Conservation (phyloP, 495 filamentous ascomycete genomes). For the Penicillium ochrochloron region DNA sequence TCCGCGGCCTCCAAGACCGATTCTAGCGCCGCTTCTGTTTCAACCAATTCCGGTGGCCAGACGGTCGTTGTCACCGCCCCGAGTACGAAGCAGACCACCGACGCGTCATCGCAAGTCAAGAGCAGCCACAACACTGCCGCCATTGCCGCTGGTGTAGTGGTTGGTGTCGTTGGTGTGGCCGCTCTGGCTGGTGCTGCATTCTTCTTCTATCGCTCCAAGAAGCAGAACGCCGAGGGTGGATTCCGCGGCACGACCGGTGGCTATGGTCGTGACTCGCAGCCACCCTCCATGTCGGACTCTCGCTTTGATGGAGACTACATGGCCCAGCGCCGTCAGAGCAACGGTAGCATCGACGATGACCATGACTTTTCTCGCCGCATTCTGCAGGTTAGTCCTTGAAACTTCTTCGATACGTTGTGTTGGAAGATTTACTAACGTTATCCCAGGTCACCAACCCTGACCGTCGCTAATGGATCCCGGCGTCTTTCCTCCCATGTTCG, state of each 20-base stretch:
- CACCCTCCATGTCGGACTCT: conserved; percentile 70
- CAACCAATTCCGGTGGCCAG: conserved; percentile 37
- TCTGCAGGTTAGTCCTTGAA: conserved; percentile 69
- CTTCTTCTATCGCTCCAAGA: conserved; percentile 76
- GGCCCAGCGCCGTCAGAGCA: conserved; percentile 85
- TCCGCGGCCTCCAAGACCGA: conserved; percentile 28
- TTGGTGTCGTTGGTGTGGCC: conserved; percentile 73
- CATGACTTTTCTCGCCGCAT: conserved; percentile 96
- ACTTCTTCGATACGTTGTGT: neutral
- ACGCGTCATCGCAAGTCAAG: conserved; percentile 31
- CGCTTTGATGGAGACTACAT: conserved; percentile 86
- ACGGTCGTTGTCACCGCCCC: conserved; percentile 47
- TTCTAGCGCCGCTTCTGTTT: conserved; percentile 9
- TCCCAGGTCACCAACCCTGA: conserved; percentile 57
- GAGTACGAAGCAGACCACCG: conserved; percentile 24
- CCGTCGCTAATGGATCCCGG: conserved; percentile 31
- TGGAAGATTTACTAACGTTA: conserved; percentile 4
- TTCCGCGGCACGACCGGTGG: conserved; percentile 73
- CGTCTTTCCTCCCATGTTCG: conserved; percentile 6
- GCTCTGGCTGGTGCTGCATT: conserved; percentile 69
- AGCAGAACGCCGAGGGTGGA: conserved; percentile 76
- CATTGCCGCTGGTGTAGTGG: conserved; percentile 87
- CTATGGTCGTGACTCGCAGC: conserved; percentile 23
- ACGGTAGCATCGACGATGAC: conserved; percentile 97
- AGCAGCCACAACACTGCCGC: conserved; percentile 65